phyloP scores from a whole-genome alignment of 2,329 filamentous ascomycete genomes.

The Macrophomina phaseolina region DNA sequence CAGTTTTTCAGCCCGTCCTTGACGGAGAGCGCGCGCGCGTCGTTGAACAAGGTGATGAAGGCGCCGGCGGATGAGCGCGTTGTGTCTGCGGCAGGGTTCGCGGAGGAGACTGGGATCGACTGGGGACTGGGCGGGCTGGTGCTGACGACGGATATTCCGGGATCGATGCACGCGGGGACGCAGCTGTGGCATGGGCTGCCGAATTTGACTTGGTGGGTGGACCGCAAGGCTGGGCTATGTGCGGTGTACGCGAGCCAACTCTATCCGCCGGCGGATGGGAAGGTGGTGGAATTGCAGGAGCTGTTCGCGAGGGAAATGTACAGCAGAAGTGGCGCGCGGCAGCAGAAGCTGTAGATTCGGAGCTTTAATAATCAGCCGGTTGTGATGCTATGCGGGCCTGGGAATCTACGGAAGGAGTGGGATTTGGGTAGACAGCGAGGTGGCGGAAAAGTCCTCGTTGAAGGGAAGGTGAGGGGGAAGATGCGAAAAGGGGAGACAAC shows the following conservation, averaged over 20 bases:
- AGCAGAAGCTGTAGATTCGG: conserved; percentile 7
- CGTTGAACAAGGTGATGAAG: conserved; percentile 23
- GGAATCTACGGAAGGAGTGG: no score
- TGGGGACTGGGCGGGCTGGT: conserved; percentile 43
- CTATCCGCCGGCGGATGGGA: conserved; percentile 38
- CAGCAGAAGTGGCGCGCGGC: neutral
- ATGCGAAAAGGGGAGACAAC: neutral
- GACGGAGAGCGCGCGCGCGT: conserved; percentile 13
- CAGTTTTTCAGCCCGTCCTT: conserved; percentile 43
- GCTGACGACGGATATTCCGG: conserved; percentile 31
- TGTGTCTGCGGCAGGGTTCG: conserved; percentile 32
- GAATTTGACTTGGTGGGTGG: conserved; percentile 43
- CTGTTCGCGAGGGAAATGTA: conserved; percentile 20
- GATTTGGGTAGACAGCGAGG: no score
- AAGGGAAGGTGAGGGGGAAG: neutral
- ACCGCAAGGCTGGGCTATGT: conserved; percentile 39
- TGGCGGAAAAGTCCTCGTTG: no score
- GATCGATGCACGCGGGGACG: conserved; percentile 37
- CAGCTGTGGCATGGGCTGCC: conserved; percentile 43
- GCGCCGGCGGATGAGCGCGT: neutral
- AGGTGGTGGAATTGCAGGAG: conserved; percentile 1
- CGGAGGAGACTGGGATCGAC: conserved; percentile 32
- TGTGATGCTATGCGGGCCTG: no score
- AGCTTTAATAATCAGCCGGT: no score
- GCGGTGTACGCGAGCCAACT: conserved; percentile 41